These are phyloP conservation scores for Acanthamoeba sp. DNA, from an alignment of 208 protist species.

Conservation along the genomic window DNA sequence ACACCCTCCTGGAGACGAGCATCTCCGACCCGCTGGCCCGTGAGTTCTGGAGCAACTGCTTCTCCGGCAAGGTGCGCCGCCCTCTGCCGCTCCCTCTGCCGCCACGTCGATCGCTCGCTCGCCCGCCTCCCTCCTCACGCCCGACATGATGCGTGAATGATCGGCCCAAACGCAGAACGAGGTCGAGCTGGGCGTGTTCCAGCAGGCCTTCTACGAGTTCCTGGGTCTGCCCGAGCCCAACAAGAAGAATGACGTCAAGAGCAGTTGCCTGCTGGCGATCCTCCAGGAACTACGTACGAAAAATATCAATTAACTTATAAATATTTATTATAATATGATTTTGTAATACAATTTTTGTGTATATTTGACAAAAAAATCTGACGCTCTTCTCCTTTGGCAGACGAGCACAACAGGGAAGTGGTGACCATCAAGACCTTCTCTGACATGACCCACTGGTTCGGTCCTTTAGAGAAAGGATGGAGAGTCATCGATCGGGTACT, in stretches of 20 bases:
- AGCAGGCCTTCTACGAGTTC: neutral
- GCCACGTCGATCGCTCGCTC: neutral
- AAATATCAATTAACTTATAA: neutral
- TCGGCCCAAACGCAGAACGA: neutral
- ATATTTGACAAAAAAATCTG: too few species aligned
- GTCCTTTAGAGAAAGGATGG: conserved; percentile 42
- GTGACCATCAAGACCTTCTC: conserved; percentile 55
- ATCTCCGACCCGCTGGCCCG: neutral
- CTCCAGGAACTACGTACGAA: conserved; percentile 28
- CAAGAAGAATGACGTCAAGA: conserved; percentile 45
- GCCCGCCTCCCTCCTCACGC: too few species aligned
- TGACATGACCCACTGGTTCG: conserved; percentile 61
- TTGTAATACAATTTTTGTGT: too few species aligned
- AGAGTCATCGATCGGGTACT: conserved; percentile 30
- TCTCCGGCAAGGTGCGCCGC: neutral
- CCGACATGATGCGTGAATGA: too few species aligned
- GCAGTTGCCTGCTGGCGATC: neutral
- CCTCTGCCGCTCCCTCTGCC: neutral
- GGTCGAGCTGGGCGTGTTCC: neutral
- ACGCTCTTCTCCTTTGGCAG: neutral
- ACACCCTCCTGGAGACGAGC: neutral
- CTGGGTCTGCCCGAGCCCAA: conserved; percentile 14
- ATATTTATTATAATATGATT: too few species aligned
- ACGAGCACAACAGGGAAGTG: conserved; percentile 12
- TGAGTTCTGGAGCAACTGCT: conserved; percentile 24